Evolutionary conservation across 2,329 filamentous ascomycete species (phyloP).

Genomic region (Aspergillus unguis): DNA sequence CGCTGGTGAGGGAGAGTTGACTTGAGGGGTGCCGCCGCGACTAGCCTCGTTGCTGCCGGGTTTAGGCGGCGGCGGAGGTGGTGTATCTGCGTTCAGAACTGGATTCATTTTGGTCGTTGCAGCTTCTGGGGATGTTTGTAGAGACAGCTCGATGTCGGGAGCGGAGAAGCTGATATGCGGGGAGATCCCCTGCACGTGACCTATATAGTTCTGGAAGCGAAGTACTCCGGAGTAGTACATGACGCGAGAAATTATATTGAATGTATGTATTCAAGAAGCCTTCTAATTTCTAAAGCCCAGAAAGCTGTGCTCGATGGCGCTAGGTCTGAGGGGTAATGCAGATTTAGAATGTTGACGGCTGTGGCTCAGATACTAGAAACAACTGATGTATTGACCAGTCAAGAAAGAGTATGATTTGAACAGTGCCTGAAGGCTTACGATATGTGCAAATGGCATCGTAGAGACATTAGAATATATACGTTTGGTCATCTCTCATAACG

Average conservation of each 20-base stretch:
- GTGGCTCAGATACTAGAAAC: too few relatives aligned
- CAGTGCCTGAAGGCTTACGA: too few relatives aligned
- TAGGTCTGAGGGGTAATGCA: too few relatives aligned
- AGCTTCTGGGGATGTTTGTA: slow-evolving; percentile 1
- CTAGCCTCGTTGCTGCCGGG: slow-evolving; percentile 66
- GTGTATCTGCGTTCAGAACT: slow-evolving; percentile 50
- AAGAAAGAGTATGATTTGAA: too few relatives aligned
- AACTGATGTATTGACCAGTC: too few relatives aligned
- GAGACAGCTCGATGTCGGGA: not conserved
- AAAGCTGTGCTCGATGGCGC: too few relatives aligned
- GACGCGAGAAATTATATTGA: too few relatives aligned
- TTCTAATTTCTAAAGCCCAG: too few relatives aligned
- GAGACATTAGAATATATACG: not conserved
- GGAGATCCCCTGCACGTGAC: slow-evolving; percentile 2
- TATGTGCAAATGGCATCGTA: not conserved
- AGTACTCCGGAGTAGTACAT: too few relatives aligned
- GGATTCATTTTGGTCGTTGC: slow-evolving; percentile 20
- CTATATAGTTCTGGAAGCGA: not conserved
- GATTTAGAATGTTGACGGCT: too few relatives aligned
- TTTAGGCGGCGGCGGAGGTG: slow-evolving; percentile 70
- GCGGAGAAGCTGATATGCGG: slow-evolving; percentile 1
- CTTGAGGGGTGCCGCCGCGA: slow-evolving; percentile 62
- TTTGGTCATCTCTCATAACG: slow-evolving; percentile 4
- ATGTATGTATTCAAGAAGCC: too few relatives aligned
- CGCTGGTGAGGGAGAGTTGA: slow-evolving; percentile 44